These are phyloP conservation scores for Microascus cirrosus DNA, from an alignment of 2,329 filamentous ascomycete genomes.

Conservation along the genomic window DNA sequence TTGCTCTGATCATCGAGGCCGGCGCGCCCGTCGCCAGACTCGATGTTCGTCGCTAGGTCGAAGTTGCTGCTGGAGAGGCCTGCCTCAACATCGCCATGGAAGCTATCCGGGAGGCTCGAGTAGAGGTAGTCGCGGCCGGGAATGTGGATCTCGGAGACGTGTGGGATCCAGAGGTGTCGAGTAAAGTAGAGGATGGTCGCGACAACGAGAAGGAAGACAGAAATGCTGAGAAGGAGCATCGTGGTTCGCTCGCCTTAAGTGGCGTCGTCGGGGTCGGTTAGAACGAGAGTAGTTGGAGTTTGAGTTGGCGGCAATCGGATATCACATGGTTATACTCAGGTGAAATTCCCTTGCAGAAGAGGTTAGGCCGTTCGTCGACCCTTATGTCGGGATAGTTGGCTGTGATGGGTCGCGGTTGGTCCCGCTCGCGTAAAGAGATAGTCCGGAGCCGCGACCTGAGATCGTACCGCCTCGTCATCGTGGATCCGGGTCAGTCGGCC, in stretches of 20 bases:
- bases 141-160: constrained; percentile 48
- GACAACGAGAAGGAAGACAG: constrained; percentile 58
- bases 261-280: not conserved
- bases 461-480: not conserved
- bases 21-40: constrained; percentile 63
- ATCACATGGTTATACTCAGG: not conserved
- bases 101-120: constrained; percentile 63
- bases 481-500: not conserved
- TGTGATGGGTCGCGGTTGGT: not conserved
- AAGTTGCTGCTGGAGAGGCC: constrained; percentile 78
- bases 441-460: not conserved
- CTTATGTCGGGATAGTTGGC: not conserved
- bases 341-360: not conserved
- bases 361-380: not conserved
- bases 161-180: constrained; percentile 63
- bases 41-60: constrained; percentile 70
- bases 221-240: constrained; percentile 44
- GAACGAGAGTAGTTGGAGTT: not conserved
- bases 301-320: not conserved
- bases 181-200: constrained; percentile 74
- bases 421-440: not conserved
- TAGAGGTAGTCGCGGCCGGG: constrained; percentile 56
- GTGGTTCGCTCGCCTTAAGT: not conserved
- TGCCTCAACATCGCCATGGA: constrained; percentile 76
- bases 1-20: constrained; percentile 77